phyloP scores from a whole-genome alignment of 345 rosid species.

The Diplotaxis tenuifolia region DNA sequence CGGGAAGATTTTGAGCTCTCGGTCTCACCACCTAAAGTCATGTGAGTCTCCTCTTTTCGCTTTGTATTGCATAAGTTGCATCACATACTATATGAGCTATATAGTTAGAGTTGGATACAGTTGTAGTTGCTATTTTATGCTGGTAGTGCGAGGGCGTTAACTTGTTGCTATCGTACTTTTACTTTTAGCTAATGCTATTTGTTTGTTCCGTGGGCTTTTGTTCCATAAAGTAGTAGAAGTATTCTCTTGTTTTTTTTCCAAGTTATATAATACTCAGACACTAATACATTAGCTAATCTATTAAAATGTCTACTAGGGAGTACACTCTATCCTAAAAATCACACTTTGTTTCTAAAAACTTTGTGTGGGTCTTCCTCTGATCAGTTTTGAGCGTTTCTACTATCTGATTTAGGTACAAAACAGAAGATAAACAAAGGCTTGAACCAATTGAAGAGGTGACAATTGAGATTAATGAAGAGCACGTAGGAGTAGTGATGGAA shows the following conservation, averaged over 20 bases:
- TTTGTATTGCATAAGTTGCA: background rate
- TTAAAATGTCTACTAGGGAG: background rate
- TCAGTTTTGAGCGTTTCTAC: background rate
- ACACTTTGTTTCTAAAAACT: background rate
- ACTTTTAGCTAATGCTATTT: background rate
- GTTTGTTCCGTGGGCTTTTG: background rate
- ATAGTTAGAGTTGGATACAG: background rate
- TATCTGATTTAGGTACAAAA: slow-evolving; percentile 64
- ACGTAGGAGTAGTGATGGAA: slow-evolving; percentile 86
- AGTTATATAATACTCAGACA: background rate
- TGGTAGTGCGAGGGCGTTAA: background rate
- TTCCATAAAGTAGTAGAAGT: background rate
- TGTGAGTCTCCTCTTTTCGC: slow-evolving; percentile 49
- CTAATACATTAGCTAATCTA: background rate
- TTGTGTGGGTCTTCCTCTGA: background rate
- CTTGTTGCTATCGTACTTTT: background rate
- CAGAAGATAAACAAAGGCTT: slow-evolving; percentile 59
- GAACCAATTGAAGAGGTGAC: slow-evolving; percentile 97
- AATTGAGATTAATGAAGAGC: slow-evolving; percentile 93
- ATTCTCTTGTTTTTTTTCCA: background rate
- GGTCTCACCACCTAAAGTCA: slow-evolving; percentile 96
- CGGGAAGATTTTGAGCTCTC: slow-evolving; percentile 97
- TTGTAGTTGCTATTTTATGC: background rate
- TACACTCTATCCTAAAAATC: slow-evolving; percentile 6
- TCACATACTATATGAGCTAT: background rate